A percentile compares a stretch with the other conserved stretches of the same genome.
Evolutionary conservation across 345 rosid species (phyloP).

Genomic region (Bruguiera gymnorhiza): DNA sequence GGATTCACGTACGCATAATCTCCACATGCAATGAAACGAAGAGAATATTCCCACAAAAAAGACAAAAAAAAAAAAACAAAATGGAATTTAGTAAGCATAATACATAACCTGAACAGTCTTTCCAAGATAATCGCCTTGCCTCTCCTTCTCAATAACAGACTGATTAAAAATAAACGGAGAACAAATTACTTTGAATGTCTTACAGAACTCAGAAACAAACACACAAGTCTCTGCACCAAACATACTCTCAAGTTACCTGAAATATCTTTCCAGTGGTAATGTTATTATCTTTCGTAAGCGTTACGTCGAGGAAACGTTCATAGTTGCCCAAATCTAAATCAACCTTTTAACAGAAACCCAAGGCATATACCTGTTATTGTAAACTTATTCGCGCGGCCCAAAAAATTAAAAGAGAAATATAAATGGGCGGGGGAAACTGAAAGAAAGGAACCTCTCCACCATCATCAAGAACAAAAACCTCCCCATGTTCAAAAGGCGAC

Average conservation of each 20-base stretch:
- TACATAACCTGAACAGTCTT: constrained; percentile 38
- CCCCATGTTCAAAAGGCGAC: constrained; percentile 98
- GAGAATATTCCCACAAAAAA: background rate
- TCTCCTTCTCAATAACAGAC: constrained; percentile 38
- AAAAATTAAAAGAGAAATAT: background rate
- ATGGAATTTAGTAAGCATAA: background rate
- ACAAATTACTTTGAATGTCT: background rate
- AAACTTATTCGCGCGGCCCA: constrained; percentile 5
- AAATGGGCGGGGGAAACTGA: background rate
- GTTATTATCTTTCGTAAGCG: constrained; percentile 84
- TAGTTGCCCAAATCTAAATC: constrained; percentile 97
- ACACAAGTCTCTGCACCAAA: constrained; percentile 3
- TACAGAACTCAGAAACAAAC: constrained; percentile 6
- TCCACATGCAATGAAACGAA: background rate
- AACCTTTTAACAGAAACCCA: constrained; percentile 48
- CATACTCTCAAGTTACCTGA: constrained; percentile 54
- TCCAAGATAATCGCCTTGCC: constrained; percentile 36
- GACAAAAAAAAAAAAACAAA: background rate
- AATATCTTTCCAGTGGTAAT: constrained; percentile 95
- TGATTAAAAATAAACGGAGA: constrained; percentile 8
- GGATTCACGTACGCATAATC: background rate
- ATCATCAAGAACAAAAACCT: constrained; percentile 94
- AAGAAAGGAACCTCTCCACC: constrained; percentile 81
- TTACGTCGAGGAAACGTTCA: constrained; percentile 86
- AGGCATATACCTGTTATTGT: constrained; percentile 19